A percentile compares a stretch with the other conserved stretches of the same genome.
Evolutionary conservation across 2,329 filamentous ascomycete genomes (phyloP).

Genomic region (Dactylellina leptospora): DNA sequence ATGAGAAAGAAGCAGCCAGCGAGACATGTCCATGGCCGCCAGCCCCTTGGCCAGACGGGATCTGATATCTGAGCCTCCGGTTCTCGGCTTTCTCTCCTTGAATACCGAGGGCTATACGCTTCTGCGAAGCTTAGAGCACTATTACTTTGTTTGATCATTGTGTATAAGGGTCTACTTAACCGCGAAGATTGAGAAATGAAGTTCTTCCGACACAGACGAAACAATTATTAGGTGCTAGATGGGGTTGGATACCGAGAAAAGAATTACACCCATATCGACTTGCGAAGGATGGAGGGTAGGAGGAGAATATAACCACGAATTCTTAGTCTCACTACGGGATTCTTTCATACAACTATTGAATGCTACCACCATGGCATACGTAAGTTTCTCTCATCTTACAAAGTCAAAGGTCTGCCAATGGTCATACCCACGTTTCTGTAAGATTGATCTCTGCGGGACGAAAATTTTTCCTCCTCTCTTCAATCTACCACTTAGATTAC

Average conservation of each 20-base stretch:
- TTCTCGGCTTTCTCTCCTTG: conserved; percentile 17
- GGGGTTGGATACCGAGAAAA: too few species aligned
- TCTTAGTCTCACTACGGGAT: too few species aligned
- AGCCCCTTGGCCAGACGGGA: conserved; percentile 5
- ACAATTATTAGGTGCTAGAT: too few species aligned
- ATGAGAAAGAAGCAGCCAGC: conserved; percentile 49
- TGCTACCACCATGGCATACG: too few species aligned
- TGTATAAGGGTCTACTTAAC: not conserved
- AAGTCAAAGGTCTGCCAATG: too few species aligned
- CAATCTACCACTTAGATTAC: conserved; percentile 6
- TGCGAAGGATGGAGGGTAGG: too few species aligned
- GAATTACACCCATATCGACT: too few species aligned
- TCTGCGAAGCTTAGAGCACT: conserved; percentile 34
- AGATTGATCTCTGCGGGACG: not conserved
- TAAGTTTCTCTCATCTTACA: too few species aligned
- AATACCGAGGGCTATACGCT: conserved; percentile 4
- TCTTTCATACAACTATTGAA: too few species aligned
- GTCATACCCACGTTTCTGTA: not conserved
- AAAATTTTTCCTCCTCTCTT: not conserved
- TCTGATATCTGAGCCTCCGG: not conserved
- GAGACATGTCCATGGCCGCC: conserved; percentile 48
- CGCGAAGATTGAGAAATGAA: too few species aligned
- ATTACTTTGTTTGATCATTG: conserved; percentile 20
- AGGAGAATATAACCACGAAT: too few species aligned
- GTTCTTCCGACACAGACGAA: too few species aligned